Base-by-base conservation (phyloP, 306 rosid species). In the Pachyrhizus erosus region DNA sequence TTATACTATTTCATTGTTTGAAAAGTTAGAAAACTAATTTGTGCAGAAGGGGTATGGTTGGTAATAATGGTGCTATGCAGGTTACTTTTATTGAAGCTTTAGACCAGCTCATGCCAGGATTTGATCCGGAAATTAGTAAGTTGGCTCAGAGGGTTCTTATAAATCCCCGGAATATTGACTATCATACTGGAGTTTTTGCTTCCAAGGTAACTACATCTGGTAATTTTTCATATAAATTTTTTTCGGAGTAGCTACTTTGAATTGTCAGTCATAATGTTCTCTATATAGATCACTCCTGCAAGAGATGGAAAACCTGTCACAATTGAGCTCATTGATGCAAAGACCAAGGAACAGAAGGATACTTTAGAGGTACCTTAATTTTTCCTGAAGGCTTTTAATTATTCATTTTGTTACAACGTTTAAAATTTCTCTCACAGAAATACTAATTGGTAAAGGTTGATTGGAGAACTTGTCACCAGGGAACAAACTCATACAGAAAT, bases 121-220 rank as follows among this genome's bases (percentile, higher is more conserved):
- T 93, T 91, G 97, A 93, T 89, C 97, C 97, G 23, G 96, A 93
- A 89, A 93, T 93, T 71, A 92, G 96, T 83, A 93, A 93, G 82
- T 87, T 93, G 83, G 97, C 97, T 81, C 96, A 93, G 39, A 87
- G 97, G 84, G 92, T 93, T 83, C 88, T 93, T 20, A 93, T 93
- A 52, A 93, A 90, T 83, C 94, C 97, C 42, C 89, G 97, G 18
- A 87, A 86, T 60, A 91, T 93, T 73, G 97, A 93, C 82, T 90
- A 93, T 75, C 90, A 90, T 74, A 91, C 91, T 31, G 96, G 97
- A 77, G 97, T 93, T 42, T 93, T 93, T 86, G 97, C 97, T 79
- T 55, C 91, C 58, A 93, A 89, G 97, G 97, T 93, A 85, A 76
- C 17, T 11, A 48, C 65, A 75, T 65, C 46, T 46, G 75, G 29